These are phyloP conservation scores for Sextonia rubra DNA, from an alignment of 164 flowering plant genomes.

Conservation along the genomic window DNA sequence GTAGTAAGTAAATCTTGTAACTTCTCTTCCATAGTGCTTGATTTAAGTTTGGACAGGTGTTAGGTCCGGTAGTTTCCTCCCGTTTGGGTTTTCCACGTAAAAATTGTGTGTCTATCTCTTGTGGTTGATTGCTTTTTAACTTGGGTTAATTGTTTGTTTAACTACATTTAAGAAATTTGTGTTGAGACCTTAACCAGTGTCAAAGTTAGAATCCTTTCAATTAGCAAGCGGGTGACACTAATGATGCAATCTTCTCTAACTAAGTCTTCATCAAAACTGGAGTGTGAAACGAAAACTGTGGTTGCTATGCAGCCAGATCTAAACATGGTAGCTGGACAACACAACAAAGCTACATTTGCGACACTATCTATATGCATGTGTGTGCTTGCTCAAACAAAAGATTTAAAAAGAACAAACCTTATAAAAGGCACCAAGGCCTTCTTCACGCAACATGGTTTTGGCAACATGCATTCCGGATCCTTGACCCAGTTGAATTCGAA, in stretches of 20 bases:
- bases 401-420: conserved; percentile 45
- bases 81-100: too few species aligned
- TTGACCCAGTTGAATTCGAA: conserved; percentile 94
- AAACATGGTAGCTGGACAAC: background rate
- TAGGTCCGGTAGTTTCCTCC: too few species aligned
- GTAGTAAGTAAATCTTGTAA: too few species aligned
- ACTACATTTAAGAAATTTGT: too few species aligned
- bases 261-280: background rate
- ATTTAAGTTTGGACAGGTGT: too few species aligned
- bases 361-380: too few species aligned
- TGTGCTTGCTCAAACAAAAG: background rate
- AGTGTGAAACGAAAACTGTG: background rate
- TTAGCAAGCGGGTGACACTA: background rate
- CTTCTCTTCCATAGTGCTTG: too few species aligned
- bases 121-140: too few species aligned
- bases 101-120: too few species aligned
- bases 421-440: conserved; percentile 86
- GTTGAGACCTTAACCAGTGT: too few species aligned
- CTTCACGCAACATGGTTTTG: conserved; percentile 72
- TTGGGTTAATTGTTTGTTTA: too few species aligned
- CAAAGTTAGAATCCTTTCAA: too few species aligned
- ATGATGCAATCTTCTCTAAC: background rate
- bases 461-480: conserved; percentile 80
- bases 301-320: background rate
- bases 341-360: background rate